phyloP scores from a whole-genome alignment of 495 filamentous ascomycete genomes.

The Amphirosellinia nigrospora region DNA sequence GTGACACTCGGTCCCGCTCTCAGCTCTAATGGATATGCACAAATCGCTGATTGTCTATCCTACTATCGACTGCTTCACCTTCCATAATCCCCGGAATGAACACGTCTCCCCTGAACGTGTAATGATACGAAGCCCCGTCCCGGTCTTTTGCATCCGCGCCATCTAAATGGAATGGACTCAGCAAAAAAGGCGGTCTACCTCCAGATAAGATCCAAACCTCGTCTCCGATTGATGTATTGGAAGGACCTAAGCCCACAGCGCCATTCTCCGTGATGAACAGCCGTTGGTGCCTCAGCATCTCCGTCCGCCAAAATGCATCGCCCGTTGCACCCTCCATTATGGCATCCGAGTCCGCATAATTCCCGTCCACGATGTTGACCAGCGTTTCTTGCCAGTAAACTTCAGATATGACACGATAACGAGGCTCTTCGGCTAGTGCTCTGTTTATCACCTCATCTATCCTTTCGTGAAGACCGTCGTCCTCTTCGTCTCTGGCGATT shows the following conservation, averaged over 20 bases:
- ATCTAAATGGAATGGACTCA: slow-evolving; percentile 14
- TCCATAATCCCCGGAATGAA: slow-evolving; percentile 24
- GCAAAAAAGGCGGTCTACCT: slow-evolving; percentile 26
- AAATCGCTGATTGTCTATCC: slow-evolving; percentile 16
- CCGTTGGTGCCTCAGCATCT: slow-evolving; percentile 21
- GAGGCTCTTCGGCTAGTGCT: slow-evolving; percentile 20
- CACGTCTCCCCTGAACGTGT: slow-evolving; percentile 22
- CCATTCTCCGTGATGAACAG: slow-evolving; percentile 28
- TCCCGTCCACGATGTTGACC: slow-evolving; percentile 2
- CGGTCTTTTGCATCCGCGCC: not conserved
- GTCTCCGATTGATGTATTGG: slow-evolving; percentile 20
- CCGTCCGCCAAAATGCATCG: not conserved
- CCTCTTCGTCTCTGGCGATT: slow-evolving; percentile 1
- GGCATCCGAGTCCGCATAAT: not conserved
- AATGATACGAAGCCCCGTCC: slow-evolving; percentile 14
- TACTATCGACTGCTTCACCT: slow-evolving; percentile 26
- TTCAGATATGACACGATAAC: slow-evolving; percentile 18
- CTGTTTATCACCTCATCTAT: not conserved
- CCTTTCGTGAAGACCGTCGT: not conserved
- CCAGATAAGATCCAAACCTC: slow-evolving; percentile 29
- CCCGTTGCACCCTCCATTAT: not conserved
- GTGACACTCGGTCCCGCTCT: not conserved
- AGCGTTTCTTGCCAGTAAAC: slow-evolving; percentile 15
- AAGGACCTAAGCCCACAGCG: slow-evolving; percentile 27
- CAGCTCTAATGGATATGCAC: slow-evolving; percentile 23